Evolutionary conservation across 768 basidiomycete species (phyloP).

Genomic region (Chalciporus pseudorubinellus): DNA sequence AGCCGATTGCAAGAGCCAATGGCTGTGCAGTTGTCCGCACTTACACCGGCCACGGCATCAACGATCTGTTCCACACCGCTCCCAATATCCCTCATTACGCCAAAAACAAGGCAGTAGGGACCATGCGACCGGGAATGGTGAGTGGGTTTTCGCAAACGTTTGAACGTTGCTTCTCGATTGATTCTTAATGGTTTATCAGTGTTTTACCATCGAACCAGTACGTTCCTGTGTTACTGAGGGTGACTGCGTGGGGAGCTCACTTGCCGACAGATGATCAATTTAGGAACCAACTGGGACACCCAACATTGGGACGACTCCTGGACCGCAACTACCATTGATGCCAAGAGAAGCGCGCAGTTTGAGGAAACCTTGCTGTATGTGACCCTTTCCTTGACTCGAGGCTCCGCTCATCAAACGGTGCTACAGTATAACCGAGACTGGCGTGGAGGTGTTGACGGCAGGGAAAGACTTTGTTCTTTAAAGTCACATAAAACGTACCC

Average conservation of each 20-base stretch:
- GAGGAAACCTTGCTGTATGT: constrained; percentile 94
- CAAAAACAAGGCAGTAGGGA: constrained; percentile 88
- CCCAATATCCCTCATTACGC: constrained; percentile 96
- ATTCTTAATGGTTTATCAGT: constrained; percentile 31
- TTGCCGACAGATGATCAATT: constrained; percentile 79
- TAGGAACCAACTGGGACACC: constrained; percentile 73
- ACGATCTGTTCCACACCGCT: constrained; percentile 77
- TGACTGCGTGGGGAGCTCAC: background rate
- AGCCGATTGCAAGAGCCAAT: constrained; percentile 78
- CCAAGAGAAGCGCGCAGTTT: constrained; percentile 91
- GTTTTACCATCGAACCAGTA: constrained; percentile 81
- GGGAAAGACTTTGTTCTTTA: constrained; percentile 34
- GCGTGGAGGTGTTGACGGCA: constrained; percentile 83
- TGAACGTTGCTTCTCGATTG: background rate
- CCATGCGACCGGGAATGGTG: constrained; percentile 94
- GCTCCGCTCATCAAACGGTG: constrained; percentile 14
- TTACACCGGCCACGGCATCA: constrained; percentile 90
- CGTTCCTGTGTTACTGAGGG: constrained; percentile 17
- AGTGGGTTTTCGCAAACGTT: constrained; percentile 23
- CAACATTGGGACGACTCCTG: constrained; percentile 93
- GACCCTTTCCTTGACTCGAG: constrained; percentile 1
- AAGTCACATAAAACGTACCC: constrained; percentile 17
- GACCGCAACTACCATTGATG: constrained; percentile 93
- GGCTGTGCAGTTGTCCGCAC: constrained; percentile 89
- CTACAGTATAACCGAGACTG: constrained; percentile 83